phyloP scores from a whole-genome alignment of 805 yeast genomes.

The Myxozyma geophila region DNA sequence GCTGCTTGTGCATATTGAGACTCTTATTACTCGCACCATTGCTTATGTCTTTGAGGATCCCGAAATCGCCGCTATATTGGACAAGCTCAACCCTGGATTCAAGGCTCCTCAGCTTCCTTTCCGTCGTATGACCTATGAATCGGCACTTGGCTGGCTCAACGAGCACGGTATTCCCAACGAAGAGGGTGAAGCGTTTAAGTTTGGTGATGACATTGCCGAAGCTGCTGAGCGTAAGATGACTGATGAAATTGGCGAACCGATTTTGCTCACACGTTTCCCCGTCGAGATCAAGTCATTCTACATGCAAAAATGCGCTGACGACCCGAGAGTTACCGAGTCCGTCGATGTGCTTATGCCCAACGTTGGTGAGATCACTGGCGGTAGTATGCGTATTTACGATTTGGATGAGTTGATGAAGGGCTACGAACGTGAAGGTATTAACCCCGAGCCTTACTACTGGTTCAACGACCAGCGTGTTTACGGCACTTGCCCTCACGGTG shows the following conservation, averaged over 20 bases:
- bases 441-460: constrained; percentile 89
- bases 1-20: constrained; percentile 81
- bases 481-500: constrained; percentile 99
- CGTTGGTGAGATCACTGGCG: constrained; percentile 99
- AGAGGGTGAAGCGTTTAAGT: constrained; percentile 88
- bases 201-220: constrained; percentile 99
- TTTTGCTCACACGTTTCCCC: constrained; percentile 91
- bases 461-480: constrained; percentile 92
- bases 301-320: constrained; percentile 92
- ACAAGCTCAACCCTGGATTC: constrained; percentile 92
- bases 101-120: constrained; percentile 83
- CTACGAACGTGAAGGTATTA: constrained; percentile 89
- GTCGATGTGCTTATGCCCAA: constrained; percentile 99
- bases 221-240: constrained; percentile 99
- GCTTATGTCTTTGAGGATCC: constrained; percentile 86
- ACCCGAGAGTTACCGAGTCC: constrained; percentile 93
- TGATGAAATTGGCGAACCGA: constrained; percentile 90
- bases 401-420: constrained; percentile 85
- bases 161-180: constrained; percentile 94
- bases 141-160: constrained; percentile 95
- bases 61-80: constrained; percentile 84
- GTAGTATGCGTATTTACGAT: constrained; percentile 94
- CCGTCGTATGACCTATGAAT: constrained; percentile 85
- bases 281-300: constrained; percentile 96
- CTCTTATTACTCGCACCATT: constrained; percentile 67